Evolutionary conservation across 495 filamentous ascomycete species (phyloP), one percentile per base, ranked within the genome.

Genomic region (Endocarpon pusillum): DNA sequence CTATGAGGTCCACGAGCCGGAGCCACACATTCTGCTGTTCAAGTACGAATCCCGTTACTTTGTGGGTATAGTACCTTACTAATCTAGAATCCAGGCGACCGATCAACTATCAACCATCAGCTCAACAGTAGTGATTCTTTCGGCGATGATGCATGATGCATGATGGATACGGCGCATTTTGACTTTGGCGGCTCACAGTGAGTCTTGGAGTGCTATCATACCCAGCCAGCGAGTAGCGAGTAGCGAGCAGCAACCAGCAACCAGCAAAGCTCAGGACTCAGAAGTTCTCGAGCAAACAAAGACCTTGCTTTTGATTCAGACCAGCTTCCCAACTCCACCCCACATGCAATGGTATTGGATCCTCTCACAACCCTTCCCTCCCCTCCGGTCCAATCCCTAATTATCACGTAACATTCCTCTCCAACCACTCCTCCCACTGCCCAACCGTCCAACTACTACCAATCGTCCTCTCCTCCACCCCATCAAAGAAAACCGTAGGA

Each of bases 1-100:
- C 57, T 97, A 97, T 44, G 89, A 97, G 56, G 89, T 96, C 35
- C 89, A 97, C 51, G 91, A 94, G 55, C 89, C 89, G 22, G 89
- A 97, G 61, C 89, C 89, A 32, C 89, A 97, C 45, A 96, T 97
- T 40, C 70, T 97, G 20, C 69, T 97, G 10, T 97, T 97, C 69
- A 97, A 97, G 89, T 96, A 56, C 56, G 80, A 57, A 6, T 15
- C 25, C 30, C 17, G n/a, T n/a, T 23, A 25, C 7, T 20, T 20
- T 22, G 3, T 4, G 22, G 27, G 14, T 32, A 29, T 15, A 24
- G 35, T 18, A 31, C 16, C 18, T 2, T 25, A 28, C 10, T 15
- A 3, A 33, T 11, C 7, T 17, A 21, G 11, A 17, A 22, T 37
- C 1, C 42, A 91, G 84, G 59, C 76, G 84, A 35, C 81, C 84